A percentile compares a stretch with the other conserved stretches of the same genome.
phyloP scores from a whole-genome alignment of 495 filamentous ascomycete genomes.

The Tetracladium setigerum region DNA sequence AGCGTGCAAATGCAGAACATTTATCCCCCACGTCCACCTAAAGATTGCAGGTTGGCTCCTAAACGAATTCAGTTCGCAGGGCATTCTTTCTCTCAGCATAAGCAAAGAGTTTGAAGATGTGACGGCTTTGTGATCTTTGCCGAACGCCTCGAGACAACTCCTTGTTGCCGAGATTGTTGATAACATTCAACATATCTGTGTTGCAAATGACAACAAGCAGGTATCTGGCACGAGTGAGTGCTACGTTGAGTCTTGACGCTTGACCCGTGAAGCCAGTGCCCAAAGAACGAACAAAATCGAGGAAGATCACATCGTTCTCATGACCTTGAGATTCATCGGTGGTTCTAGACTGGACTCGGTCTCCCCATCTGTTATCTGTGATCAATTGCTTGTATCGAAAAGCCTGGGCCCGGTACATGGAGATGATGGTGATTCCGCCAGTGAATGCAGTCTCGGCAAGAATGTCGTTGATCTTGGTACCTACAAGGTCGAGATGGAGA shows the following conservation, averaged over 20 bases:
- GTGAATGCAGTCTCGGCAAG: background rate
- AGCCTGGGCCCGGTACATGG: background rate
- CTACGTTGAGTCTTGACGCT: background rate
- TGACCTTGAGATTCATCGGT: conserved; percentile 20
- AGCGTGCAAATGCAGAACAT: too few species aligned
- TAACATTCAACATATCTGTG: background rate
- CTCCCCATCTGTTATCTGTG: background rate
- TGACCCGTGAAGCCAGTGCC: conserved; percentile 15
- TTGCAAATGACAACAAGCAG: background rate
- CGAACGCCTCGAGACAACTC: too few species aligned
- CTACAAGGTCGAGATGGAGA: background rate
- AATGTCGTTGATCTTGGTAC: background rate
- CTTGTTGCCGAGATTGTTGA: too few species aligned
- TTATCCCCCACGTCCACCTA: too few species aligned
- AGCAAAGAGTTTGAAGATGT: too few species aligned
- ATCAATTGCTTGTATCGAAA: background rate
- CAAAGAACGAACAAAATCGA: conserved; percentile 16
- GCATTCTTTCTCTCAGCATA: too few species aligned
- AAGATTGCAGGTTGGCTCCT: too few species aligned
- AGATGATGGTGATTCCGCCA: background rate
- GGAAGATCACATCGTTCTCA: conserved; percentile 23
- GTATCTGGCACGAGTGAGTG: background rate
- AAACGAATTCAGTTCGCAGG: too few species aligned
- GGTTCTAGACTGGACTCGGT: conserved; percentile 18
- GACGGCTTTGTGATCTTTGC: too few species aligned